These are phyloP conservation scores for Metschnikowia colocasiae DNA, from an alignment of 805 yeast genomes.

Conservation along the genomic window DNA sequence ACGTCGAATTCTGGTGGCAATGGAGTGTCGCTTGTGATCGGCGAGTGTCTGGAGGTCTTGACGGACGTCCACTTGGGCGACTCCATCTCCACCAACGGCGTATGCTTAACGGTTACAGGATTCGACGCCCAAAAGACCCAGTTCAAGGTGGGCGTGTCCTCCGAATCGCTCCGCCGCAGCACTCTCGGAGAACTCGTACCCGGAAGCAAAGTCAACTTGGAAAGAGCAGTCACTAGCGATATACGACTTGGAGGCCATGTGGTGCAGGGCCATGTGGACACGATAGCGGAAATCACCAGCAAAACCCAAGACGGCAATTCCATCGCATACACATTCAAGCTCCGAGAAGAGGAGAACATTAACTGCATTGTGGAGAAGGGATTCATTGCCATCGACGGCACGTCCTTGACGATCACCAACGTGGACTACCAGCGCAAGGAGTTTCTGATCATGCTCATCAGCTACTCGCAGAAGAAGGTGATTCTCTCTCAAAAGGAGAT, in stretches of 20 bases:
- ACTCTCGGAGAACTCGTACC: conserved; percentile 58
- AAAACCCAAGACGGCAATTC: conserved; percentile 69
- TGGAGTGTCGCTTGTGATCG: conserved; percentile 69
- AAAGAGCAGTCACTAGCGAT: conserved; percentile 83
- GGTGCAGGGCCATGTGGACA: conserved; percentile 97
- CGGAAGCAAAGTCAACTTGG: conserved; percentile 76
- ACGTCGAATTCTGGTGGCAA: conserved; percentile 56
- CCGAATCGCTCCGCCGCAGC: conserved; percentile 84
- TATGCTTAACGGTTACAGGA: conserved; percentile 88
- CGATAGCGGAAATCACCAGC: conserved; percentile 63
- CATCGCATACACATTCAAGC: conserved; percentile 65
- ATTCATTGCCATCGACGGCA: conserved; percentile 88
- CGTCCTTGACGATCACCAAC: conserved; percentile 80
- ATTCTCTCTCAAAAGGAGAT: conserved; percentile 60
- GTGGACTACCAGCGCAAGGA: conserved; percentile 57
- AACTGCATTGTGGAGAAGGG: conserved; percentile 93
- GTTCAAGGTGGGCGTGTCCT: conserved; percentile 90
- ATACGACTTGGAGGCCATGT: conserved; percentile 94
- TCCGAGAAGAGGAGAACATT: conserved; percentile 58
- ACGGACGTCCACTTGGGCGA: conserved; percentile 90
- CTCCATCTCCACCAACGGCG: conserved; percentile 86
- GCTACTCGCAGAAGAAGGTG: conserved; percentile 83
- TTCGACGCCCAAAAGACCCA: conserved; percentile 45
- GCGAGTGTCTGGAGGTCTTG: conserved; percentile 58
- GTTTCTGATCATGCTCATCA: conserved; percentile 87